Evolutionary conservation across 768 basidiomycete species (phyloP), one percentile per base, ranked within the genome.

Genomic region (Collybiopsis luxurians): DNA sequence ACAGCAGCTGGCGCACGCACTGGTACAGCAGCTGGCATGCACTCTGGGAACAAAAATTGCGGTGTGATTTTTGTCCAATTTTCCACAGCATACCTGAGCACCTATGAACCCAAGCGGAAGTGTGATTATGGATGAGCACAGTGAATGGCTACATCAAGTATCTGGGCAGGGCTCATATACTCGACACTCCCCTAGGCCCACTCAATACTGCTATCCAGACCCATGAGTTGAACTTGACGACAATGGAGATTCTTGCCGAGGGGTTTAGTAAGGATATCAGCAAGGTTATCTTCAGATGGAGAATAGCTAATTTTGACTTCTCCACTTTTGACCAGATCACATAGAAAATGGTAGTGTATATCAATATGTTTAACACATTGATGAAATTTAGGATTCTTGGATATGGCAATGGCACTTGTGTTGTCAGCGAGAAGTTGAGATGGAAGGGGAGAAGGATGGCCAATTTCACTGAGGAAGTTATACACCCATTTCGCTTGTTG

Each of bases 311-410:
- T 21, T 17, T 26, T n/a, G 23, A 63, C 12, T 9, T 46, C 21
- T 17, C 46, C 56, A 1, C 34, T 19, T 19, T 59, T 61, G 26
- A 75, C 59, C 17, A 23, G 11, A 30, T 70, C 59, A 2, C 69
- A 62, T 15, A 72, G 59, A 42, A 62, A 71, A 56, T 75, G 73
- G 49, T 66, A 66, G 2, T 59, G 64, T n/a, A 74, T 63, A 39
- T 70, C 64, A 54, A 76, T 76, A 62, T 76, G 75, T 54, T 74
- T 74, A 3, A 69, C 58, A 12, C 69, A 50, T 12, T 63, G 50
- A 54, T 75, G 72, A 47, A 58, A 62, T 12, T 59, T 49, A 5
- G 65, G 64, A 31, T 71, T 57, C 40, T 63, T 54, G 0, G 65
- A 15, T 27, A 72, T 53, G 7, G 60, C 56, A 17, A 71, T 67